Evolutionary conservation across 1,284 basidiomycete species (phyloP).

Genomic region (Stereum hirsutum): DNA sequence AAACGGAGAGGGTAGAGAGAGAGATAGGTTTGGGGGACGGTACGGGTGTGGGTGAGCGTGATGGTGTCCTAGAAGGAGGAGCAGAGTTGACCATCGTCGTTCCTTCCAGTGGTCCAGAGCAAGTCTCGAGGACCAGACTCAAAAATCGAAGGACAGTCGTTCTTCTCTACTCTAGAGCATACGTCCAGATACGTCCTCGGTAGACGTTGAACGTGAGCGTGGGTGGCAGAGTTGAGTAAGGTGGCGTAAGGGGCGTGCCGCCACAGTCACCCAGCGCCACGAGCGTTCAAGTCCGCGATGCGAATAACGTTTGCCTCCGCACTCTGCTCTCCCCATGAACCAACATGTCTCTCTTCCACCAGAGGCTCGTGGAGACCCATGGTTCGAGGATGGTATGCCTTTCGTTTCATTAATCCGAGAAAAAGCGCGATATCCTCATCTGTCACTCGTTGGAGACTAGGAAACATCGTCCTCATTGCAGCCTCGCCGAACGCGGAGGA

Average conservation of each 20-base stretch:
- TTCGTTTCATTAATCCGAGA: too few relatives aligned
- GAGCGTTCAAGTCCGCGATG: background rate
- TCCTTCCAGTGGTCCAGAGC: too few relatives aligned
- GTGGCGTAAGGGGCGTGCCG: too few relatives aligned
- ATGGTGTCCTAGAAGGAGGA: background rate
- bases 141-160: too few relatives aligned
- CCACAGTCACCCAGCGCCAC: too few relatives aligned
- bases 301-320: background rate
- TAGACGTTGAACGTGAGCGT: too few relatives aligned
- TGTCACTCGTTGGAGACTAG: background rate
- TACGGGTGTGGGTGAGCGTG: background rate
- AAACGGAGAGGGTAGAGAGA: background rate
- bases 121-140: too few relatives aligned
- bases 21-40: background rate
- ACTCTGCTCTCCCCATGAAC: background rate
- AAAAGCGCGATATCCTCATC: too few relatives aligned
- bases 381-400: conserved; percentile 56
- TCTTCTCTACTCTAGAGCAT: too few relatives aligned
- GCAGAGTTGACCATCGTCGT: background rate
- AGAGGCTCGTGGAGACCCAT: conserved; percentile 30
- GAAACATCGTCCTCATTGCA: conserved; percentile 42
- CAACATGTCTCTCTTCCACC: conserved; percentile 5
- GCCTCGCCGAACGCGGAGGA: conserved; percentile 18
- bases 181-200: too few relatives aligned
- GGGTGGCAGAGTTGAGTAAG: too few relatives aligned